A percentile compares a stretch with the other conserved stretches of the same genome.
phyloP scores from a whole-genome alignment of 805 yeast species.

The Saccharomycopsis amapae region DNA sequence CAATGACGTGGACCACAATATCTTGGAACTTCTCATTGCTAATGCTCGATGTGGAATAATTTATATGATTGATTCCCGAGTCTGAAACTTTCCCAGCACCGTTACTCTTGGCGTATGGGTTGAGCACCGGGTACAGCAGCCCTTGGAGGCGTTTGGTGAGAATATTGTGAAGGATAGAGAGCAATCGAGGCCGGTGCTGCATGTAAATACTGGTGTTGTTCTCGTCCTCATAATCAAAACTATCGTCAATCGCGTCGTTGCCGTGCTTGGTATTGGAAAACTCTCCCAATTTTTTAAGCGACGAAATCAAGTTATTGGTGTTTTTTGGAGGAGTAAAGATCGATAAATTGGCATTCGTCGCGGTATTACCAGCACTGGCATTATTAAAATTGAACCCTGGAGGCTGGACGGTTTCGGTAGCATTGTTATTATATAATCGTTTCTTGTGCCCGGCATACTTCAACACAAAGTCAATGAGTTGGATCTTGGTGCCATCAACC shows the following conservation, averaged over 20 bases:
- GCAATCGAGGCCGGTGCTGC: conserved; percentile 82
- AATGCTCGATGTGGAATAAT: conserved; percentile 17
- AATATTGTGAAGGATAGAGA: conserved; percentile 36
- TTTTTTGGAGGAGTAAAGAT: conserved; percentile 16
- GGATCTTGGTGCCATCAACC: conserved; percentile 30
- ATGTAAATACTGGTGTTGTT: conserved; percentile 69
- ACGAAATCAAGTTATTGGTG: conserved; percentile 13
- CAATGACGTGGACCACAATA: conserved; percentile 65
- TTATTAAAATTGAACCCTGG: background rate
- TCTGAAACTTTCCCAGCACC: conserved; percentile 12
- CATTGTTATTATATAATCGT: conserved; percentile 33
- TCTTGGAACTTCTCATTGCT: conserved; percentile 45
- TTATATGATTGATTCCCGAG: conserved; percentile 10
- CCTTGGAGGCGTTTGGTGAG: conserved; percentile 35
- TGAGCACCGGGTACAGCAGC: conserved; percentile 38
- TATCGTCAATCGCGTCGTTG: conserved; percentile 12
- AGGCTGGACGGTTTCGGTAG: background rate
- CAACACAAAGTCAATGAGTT: conserved; percentile 40
- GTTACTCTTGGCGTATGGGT: conserved; percentile 24
- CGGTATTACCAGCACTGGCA: conserved; percentile 7
- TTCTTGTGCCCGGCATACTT: conserved; percentile 37
- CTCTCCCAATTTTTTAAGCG: conserved; percentile 11
- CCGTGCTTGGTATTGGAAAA: conserved; percentile 21
- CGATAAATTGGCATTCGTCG: conserved; percentile 8
- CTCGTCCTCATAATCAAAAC: conserved; percentile 25